phyloP scores from a whole-genome alignment of 352 stramenopile genomes.

The Globisporangium paroecandrum region DNA sequence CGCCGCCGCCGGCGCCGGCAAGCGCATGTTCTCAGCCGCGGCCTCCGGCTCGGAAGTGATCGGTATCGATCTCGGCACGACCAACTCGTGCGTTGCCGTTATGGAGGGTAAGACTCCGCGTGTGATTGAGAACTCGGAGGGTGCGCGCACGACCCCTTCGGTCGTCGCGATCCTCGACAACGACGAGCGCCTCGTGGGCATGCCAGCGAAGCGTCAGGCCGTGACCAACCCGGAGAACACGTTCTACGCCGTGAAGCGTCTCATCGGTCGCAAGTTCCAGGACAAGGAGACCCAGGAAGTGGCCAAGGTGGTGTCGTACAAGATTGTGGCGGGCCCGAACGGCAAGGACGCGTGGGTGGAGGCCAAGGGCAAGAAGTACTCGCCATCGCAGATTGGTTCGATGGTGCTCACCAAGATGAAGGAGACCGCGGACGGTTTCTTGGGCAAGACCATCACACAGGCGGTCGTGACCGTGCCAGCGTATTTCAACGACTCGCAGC shows the following conservation, averaged over 20 bases:
- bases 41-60: conserved; percentile 67
- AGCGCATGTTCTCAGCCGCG: conserved; percentile 54
- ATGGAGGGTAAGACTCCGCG: conserved; percentile 98
- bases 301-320: conserved; percentile 94
- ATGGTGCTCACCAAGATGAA: conserved; percentile 80
- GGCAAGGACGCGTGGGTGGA: conserved; percentile 94
- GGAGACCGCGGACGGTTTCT: conserved; percentile 56
- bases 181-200: conserved; percentile 92
- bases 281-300: conserved; percentile 95
- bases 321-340: conserved; percentile 94
- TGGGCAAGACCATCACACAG: conserved; percentile 57
- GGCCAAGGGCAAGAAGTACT: conserved; percentile 65
- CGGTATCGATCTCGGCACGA: conserved; percentile 97
- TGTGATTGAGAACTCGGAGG: conserved; percentile 95
- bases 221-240: conserved; percentile 98
- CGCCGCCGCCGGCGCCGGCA: conserved; percentile 20
- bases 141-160: conserved; percentile 94
- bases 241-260: conserved; percentile 97
- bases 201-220: conserved; percentile 94
- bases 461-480: conserved; percentile 93
- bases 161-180: conserved; percentile 94
- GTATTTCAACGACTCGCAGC: conserved; percentile 96
- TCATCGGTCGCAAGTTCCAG: conserved; percentile 93
- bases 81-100: conserved; percentile 96
- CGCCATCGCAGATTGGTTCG: conserved; percentile 77